phyloP scores from a whole-genome alignment of 371 early-diverging fungal genomes.

The Blakeslea trispora region DNA sequence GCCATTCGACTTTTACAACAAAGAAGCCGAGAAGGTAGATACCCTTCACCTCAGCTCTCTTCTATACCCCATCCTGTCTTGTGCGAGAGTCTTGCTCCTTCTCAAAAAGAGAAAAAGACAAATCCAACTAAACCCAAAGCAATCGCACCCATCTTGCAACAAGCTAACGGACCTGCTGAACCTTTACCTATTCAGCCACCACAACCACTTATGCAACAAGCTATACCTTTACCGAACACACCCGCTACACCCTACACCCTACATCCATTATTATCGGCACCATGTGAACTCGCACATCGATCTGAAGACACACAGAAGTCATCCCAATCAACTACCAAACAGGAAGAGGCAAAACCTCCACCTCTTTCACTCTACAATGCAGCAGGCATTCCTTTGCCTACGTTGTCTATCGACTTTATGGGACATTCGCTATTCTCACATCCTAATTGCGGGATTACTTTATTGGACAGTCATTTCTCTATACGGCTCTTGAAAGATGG shows the following conservation, averaged over 20 bases:
- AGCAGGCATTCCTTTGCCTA: slow-evolving; percentile 56
- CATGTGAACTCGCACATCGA: neutral
- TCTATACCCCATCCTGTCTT: neutral
- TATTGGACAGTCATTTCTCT: slow-evolving; percentile 55
- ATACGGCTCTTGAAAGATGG: slow-evolving; percentile 52
- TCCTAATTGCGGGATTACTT: slow-evolving; percentile 60
- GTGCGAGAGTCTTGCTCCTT: no score
- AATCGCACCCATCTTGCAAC: neutral
- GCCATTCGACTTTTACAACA: slow-evolving; percentile 24
- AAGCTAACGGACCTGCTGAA: no score
- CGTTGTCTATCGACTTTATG: slow-evolving; percentile 60
- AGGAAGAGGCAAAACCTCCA: slow-evolving; percentile 15
- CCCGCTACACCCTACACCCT: no score
- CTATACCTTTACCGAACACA: no score
- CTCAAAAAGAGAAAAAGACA: neutral
- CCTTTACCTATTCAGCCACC: slow-evolving; percentile 1
- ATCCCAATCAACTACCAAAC: slow-evolving; percentile 9
- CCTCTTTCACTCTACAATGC: slow-evolving; percentile 32
- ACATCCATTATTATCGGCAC: slow-evolving; percentile 3
- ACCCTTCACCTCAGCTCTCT: neutral
- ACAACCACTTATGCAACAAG: slow-evolving; percentile 1
- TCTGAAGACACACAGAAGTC: no score
- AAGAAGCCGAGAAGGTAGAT: slow-evolving; percentile 5
- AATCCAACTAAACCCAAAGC: slow-evolving; percentile 2
- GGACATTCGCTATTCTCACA: slow-evolving; percentile 49